Evolutionary conservation across 305 asterid species (phyloP), one percentile per base, ranked within the genome.

Genomic region (Solanum aculeatissimum): DNA sequence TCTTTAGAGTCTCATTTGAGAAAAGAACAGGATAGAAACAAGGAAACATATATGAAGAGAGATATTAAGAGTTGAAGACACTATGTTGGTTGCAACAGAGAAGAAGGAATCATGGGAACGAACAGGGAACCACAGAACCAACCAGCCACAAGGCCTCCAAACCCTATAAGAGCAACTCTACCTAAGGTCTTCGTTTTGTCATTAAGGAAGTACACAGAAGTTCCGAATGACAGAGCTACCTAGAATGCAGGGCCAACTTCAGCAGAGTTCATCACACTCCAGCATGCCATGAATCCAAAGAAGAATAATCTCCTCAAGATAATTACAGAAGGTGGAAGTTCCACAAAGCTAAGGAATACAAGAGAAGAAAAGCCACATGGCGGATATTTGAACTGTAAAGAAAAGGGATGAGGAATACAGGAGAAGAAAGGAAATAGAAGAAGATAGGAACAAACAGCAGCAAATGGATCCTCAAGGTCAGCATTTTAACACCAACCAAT

Each of bases 211-310:
- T 32, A 32, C 38, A 32, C 38, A 32, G 0, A 32, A 32, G 38
- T 3, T 32, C 90, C 95, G 83, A 96, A 88, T 84, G 98, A 95
- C 80, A 96, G 85, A 18, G 99, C 99, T 58, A 96, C 99, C 98
- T 94, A 98, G 90, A 96, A 96, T 80, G 99, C 98, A 78, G 99
- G 98, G 57, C 98, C 98, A 84, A 97, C 95, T 87, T 94, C 97
- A 85, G 98, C 97, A 85, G 97, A 93, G 87, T 95, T 96, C 94
- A 29, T 29, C 32, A 29, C 32, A 29, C 2, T 29, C 32, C 32
- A 29, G 32, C 32, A 29, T 1, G 32, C 32, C 32, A 29, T 29
- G 32, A 29, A 29, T 29, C 32, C 32, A 29, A 29, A 29, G 32
- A 29, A 2, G 32, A 1, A 29, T 29, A 29, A 29, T 29, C 32